Evolutionary conservation across 2,329 filamentous ascomycete species (phyloP).

Genomic region (Aspergillus melleus): DNA sequence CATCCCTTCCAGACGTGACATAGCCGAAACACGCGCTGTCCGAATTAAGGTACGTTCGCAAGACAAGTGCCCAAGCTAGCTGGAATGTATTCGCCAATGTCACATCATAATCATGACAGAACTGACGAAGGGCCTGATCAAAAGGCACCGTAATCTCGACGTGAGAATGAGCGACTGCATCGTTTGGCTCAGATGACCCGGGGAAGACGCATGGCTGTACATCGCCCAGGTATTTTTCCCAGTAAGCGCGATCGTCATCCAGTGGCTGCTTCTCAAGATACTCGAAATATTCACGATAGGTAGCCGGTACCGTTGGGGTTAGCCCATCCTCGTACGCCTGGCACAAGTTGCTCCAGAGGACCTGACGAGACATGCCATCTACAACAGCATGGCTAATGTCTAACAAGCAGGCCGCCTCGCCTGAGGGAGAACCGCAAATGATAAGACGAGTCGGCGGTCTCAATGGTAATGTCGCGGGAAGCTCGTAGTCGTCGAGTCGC

Average conservation of each 20-base stretch:
- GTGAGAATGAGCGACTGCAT: too few relatives aligned
- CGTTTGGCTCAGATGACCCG: not conserved
- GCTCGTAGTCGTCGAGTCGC: not conserved
- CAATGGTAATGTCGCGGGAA: not conserved
- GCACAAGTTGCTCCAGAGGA: slow-evolving; percentile 7
- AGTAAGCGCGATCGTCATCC: not conserved
- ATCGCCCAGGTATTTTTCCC: not conserved
- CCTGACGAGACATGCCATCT: not conserved
- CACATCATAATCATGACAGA: too few relatives aligned
- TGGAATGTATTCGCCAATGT: too few relatives aligned
- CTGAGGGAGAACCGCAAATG: not conserved
- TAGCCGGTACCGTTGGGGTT: not conserved
- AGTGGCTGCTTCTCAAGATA: not conserved
- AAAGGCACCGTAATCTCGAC: too few relatives aligned
- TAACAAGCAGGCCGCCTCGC: not conserved
- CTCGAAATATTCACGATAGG: slow-evolving; percentile 1
- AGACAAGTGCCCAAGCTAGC: too few relatives aligned
- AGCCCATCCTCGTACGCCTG: not conserved
- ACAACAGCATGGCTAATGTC: slow-evolving; percentile 5
- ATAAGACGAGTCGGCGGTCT: slow-evolving; percentile 1
- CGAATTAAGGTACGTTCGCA: too few relatives aligned
- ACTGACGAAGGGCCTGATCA: too few relatives aligned
- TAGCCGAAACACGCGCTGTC: too few relatives aligned
- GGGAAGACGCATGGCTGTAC: not conserved
- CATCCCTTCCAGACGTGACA: too few relatives aligned